Percentiles rank a stretch among this genome's conserved stretches.
Conservation (phyloP, 108 stramenopile species). For the Nitzschia inconspicua region DNA sequence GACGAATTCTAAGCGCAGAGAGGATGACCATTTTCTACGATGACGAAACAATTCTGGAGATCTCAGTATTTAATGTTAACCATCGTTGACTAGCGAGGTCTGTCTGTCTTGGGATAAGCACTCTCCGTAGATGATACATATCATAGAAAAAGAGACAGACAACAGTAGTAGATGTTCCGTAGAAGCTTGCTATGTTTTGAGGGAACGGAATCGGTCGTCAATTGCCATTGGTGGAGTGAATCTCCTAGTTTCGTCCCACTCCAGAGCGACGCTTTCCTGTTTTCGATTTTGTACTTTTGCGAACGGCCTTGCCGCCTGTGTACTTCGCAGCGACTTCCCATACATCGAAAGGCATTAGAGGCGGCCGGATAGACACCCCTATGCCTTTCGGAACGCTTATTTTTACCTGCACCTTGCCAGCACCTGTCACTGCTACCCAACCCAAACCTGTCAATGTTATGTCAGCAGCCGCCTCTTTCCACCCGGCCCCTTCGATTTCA, state of each 20-base stretch:
- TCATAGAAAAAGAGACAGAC: too few relatives aligned
- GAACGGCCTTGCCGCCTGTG: conserved; percentile 76
- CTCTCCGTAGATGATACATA: too few relatives aligned
- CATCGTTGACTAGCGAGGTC: too few relatives aligned
- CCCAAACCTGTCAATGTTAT: conserved; percentile 93
- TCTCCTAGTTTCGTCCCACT: conserved; percentile 67
- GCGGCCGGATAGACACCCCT: conserved; percentile 77
- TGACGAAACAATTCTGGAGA: too few relatives aligned
- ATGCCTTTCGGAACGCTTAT: conserved; percentile 85
- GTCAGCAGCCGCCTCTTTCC: conserved; percentile 94
- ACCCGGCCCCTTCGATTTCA: conserved; percentile 85
- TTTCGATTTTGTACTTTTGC: conserved; percentile 59
- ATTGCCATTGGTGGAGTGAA: too few relatives aligned
- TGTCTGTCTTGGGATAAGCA: too few relatives aligned
- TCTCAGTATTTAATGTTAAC: too few relatives aligned
- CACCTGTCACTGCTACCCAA: conserved; percentile 95
- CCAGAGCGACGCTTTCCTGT: conserved; percentile 71
- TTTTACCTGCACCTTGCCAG: conserved; percentile 67
- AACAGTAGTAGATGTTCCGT: too few relatives aligned
- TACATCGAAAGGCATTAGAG: conserved; percentile 90
- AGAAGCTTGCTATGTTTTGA: too few relatives aligned
- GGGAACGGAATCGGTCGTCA: too few relatives aligned
- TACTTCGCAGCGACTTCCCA: conserved; percentile 84
- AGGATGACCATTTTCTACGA: neutral
- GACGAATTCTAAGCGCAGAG: conserved; percentile 27